A percentile compares a stretch with the other conserved stretches of the same genome.
Evolutionary conservation across 2,329 filamentous ascomycete species (phyloP).

Genomic region (Dothistroma septosporum): DNA sequence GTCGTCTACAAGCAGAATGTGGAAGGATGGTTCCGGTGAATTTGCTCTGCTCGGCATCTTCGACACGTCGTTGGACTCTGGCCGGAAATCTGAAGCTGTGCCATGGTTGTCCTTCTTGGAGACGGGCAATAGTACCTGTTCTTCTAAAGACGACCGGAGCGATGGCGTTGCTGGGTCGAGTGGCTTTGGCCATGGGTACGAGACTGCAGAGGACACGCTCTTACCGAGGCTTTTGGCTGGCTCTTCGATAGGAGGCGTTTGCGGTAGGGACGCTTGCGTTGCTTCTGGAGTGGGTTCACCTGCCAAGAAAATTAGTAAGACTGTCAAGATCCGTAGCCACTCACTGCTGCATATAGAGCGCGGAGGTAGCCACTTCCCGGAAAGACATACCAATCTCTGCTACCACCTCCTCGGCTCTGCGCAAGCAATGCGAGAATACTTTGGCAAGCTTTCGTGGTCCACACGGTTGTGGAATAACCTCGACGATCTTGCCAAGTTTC

Average conservation of each 20-base stretch:
- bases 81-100: not conserved
- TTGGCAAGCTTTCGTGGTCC: conserved; percentile 41
- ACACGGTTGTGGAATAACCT: conserved; percentile 37
- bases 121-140: not conserved
- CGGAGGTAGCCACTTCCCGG: not conserved
- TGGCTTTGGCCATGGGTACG: conserved; percentile 17
- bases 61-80: not conserved
- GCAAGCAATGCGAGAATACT: conserved; percentile 33
- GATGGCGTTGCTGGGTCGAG: conserved; percentile 8
- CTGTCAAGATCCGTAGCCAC: not conserved
- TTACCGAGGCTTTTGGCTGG: conserved; percentile 8
- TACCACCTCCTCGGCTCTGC: conserved; percentile 16
- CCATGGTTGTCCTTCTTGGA: not conserved
- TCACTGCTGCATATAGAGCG: not conserved
- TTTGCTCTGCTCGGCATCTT: not conserved
- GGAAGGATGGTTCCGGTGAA: conserved; percentile 4
- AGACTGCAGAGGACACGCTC: conserved; percentile 16
- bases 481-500: conserved; percentile 26
- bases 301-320: not conserved
- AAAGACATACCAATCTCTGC: not conserved
- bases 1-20: conserved; percentile 33
- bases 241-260: not conserved
- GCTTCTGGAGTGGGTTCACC: not conserved
- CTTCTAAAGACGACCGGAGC: not conserved
- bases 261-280: not conserved